phyloP scores from a whole-genome alignment of 2,329 filamentous ascomycete genomes.

The Fusarium globosum region DNA sequence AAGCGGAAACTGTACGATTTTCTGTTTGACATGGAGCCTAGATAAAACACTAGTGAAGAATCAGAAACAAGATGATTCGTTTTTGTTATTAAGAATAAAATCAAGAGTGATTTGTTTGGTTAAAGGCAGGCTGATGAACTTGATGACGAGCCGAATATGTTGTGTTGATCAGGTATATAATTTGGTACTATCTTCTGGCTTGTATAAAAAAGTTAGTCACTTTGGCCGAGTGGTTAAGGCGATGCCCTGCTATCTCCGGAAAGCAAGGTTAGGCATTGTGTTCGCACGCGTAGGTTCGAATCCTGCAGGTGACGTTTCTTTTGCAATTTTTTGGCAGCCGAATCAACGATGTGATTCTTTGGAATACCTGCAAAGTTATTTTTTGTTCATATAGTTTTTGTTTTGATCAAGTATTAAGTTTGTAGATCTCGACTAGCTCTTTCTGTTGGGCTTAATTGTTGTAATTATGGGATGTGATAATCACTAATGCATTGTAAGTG shows the following conservation, averaged over 20 bases:
- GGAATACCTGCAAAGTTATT: not conserved
- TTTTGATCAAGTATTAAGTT: not conserved
- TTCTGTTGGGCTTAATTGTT: too few relatives aligned
- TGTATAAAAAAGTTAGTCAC: not conserved
- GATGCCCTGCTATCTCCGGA: constrained; percentile 34
- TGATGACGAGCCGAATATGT: too few relatives aligned
- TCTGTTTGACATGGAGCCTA: not conserved
- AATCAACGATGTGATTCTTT: too few relatives aligned
- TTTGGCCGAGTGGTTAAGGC: constrained; percentile 34
- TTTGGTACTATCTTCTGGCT: accelerated
- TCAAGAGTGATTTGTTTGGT: not conserved
- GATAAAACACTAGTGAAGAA: not conserved
- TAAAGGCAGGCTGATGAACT: not conserved
- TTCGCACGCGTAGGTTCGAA: constrained; percentile 36
- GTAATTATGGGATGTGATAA: not conserved
- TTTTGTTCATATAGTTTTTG: not conserved
- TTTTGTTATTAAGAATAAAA: not conserved
- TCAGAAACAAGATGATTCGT: accelerated
- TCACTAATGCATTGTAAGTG: not conserved
- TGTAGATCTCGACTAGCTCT: not conserved
- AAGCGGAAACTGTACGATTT: not conserved
- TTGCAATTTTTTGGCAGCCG: not conserved
- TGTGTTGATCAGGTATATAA: not conserved
- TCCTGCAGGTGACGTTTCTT: constrained; percentile 26
- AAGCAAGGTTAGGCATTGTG: constrained; percentile 28